Conservation (phyloP, 768 basidiomycete species). For the Obba rivulosa region DNA sequence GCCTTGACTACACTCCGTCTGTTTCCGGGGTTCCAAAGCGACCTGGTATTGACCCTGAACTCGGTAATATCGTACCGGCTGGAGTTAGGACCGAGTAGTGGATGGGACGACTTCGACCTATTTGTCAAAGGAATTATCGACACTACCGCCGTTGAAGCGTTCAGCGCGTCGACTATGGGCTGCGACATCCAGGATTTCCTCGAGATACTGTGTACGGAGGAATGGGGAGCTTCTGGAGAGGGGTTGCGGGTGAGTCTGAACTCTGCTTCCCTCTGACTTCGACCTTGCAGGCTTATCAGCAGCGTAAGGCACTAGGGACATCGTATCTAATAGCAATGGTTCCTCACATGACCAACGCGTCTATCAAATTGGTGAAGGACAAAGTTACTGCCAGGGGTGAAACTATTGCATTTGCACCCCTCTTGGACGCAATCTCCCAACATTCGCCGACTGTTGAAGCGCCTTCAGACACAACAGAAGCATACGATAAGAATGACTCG, state of each 20-base stretch:
- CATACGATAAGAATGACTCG: background rate
- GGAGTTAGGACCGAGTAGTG: constrained; percentile 33
- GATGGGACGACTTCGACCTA: constrained; percentile 28
- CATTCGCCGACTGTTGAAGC: background rate
- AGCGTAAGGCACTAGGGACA: constrained; percentile 17
- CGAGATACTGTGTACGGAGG: constrained; percentile 33
- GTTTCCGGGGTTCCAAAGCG: constrained; percentile 1
- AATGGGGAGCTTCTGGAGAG: constrained; percentile 27
- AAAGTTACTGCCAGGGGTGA: background rate
- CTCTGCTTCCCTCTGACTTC: no score
- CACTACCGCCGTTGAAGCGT: constrained; percentile 22
- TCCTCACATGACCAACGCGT: constrained; percentile 22
- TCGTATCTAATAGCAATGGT: constrained; percentile 28
- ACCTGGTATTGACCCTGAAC: background rate
- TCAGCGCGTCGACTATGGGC: background rate
- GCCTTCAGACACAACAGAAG: background rate
- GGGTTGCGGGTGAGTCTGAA: constrained; percentile 11
- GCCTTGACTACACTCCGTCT: background rate
- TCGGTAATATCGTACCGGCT: constrained; percentile 36
- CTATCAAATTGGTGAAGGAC: constrained; percentile 17
- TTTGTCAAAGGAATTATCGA: constrained; percentile 24
- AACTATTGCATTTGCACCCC: background rate
- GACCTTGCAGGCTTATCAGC: background rate
- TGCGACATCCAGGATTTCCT: constrained; percentile 24
- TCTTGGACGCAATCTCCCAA: constrained; percentile 1